phyloP scores from a whole-genome alignment of 2,329 filamentous ascomycete genomes.

The Mycosphaerella arachidis region DNA sequence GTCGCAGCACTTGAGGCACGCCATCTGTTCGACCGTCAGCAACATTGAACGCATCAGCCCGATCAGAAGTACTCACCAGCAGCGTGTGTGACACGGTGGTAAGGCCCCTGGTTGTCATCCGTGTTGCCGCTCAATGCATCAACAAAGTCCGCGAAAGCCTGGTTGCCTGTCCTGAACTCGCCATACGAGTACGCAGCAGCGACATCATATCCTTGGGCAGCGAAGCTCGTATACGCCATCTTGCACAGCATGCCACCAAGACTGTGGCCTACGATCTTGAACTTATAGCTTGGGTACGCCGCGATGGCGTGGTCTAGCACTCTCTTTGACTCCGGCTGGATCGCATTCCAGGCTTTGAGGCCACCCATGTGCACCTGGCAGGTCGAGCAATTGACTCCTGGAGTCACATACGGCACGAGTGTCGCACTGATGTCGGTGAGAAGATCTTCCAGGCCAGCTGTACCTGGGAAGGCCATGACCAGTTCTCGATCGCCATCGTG shows the following conservation, averaged over 20 bases:
- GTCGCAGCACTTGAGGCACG: conserved; percentile 3
- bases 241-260: not conserved
- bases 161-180: conserved; percentile 1
- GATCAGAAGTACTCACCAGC: not conserved
- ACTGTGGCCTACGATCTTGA: not conserved
- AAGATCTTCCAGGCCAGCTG: not conserved
- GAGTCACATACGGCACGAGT: not conserved
- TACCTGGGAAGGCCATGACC: conserved; percentile 5
- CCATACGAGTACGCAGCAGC: conserved; percentile 3
- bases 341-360: not conserved
- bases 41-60: not conserved
- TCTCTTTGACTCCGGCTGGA: not conserved
- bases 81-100: conserved; percentile 1
- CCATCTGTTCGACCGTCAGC: not conserved
- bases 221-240: not conserved
- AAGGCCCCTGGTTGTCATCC: not conserved
- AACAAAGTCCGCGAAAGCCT: conserved; percentile 2
- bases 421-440: not conserved
- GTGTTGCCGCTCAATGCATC: not conserved
- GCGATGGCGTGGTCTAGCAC: conserved; percentile 1
- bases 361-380: not conserved
- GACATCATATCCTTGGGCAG: not conserved
- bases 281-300: conserved; percentile 2
- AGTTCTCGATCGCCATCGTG: not conserved
- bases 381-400: not conserved